These are phyloP conservation scores for Chytriomyces sp. DNA, from an alignment of 192 early-diverging fungal species.

Conservation along the genomic window DNA sequence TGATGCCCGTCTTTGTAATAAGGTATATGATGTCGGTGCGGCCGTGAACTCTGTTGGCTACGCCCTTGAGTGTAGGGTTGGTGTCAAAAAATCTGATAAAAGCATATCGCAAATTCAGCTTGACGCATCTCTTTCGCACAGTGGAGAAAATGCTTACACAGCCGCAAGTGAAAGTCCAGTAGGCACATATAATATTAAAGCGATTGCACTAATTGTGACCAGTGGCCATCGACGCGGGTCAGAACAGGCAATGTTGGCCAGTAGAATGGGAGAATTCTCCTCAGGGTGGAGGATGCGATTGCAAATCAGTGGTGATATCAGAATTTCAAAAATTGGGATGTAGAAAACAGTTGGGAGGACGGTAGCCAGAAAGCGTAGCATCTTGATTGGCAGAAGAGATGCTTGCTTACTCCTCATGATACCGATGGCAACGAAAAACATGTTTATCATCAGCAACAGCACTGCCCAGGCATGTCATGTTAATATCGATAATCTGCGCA, in stretches of 20 bases:
- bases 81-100: constrained; percentile 18
- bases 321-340: constrained; percentile 24
- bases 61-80: constrained; percentile 13
- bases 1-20: not conserved
- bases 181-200: constrained; percentile 13
- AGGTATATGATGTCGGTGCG: constrained; percentile 21
- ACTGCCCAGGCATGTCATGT: not conserved
- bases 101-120: too few relatives aligned
- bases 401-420: constrained; percentile 21
- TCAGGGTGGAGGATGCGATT: not conserved
- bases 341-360: constrained; percentile 23
- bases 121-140: too few relatives aligned
- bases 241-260: not conserved
- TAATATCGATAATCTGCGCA: not conserved
- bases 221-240: not conserved
- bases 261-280: not conserved
- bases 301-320: constrained; percentile 5
- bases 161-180: constrained; percentile 12
- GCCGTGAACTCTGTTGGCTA: constrained; percentile 13
- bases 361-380: constrained; percentile 1
- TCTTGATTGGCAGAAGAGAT: constrained; percentile 20
- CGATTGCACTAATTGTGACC: not conserved
- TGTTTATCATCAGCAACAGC: constrained; percentile 13
- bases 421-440: constrained; percentile 9
- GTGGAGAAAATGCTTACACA: not conserved